A percentile compares a stretch with the other conserved stretches of the same genome.
Conservation (phyloP, 2,329 filamentous ascomycete genomes). For the Furcasterigmium furcatum region DNA sequence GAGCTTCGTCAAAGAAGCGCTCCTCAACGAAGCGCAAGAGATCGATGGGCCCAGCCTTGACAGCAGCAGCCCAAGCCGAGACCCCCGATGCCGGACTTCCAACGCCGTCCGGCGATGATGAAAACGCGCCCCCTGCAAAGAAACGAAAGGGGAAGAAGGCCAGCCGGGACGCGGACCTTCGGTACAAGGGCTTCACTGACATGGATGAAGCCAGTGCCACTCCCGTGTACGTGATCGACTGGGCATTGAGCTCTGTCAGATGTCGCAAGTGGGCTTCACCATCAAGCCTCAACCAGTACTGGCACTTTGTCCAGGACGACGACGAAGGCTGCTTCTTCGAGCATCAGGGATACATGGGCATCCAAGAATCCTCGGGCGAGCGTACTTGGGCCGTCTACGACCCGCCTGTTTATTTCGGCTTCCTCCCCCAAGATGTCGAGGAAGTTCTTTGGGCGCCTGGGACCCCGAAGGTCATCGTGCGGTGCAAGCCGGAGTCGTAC, state of each 20-base stretch:
- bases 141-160: too few relatives aligned
- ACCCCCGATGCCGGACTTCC: too few relatives aligned
- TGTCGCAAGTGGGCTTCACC: conserved; percentile 42
- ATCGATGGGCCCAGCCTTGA: too few relatives aligned
- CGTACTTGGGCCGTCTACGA: conserved; percentile 45
- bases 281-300: conserved; percentile 49
- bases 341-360: conserved; percentile 42
- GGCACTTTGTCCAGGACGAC: conserved; percentile 43
- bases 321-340: conserved; percentile 35
- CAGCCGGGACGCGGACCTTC: conserved; percentile 28
- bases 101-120: too few relatives aligned
- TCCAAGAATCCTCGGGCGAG: background rate
- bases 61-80: too few relatives aligned
- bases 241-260: conserved; percentile 50
- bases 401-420: conserved; percentile 47
- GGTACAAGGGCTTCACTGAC: conserved; percentile 45
- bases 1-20: too few relatives aligned
- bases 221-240: conserved; percentile 42
- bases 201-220: conserved; percentile 47
- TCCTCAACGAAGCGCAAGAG: too few relatives aligned
- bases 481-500: background rate
- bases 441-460: conserved; percentile 41
- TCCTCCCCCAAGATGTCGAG: conserved; percentile 41
- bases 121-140: too few relatives aligned
- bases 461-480: conserved; percentile 36